These are phyloP conservation scores for Periconia digitata DNA, from an alignment of 2,329 filamentous ascomycete genomes.

Conservation along the genomic window DNA sequence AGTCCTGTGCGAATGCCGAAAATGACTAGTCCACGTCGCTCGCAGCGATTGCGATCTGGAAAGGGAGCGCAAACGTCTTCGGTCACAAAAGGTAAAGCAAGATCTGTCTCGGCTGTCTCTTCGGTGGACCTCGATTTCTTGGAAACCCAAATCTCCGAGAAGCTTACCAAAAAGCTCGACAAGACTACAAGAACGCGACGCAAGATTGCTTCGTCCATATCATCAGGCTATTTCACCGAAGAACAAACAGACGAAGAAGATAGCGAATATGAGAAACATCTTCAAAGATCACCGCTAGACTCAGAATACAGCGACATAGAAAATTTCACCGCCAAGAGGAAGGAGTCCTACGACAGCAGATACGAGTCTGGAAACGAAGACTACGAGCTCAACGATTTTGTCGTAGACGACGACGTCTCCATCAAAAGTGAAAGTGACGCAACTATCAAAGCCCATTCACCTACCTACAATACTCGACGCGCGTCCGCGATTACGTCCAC, in stretches of 20 bases:
- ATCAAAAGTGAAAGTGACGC: background rate
- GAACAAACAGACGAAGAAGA: background rate
- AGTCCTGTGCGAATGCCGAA: too few species aligned
- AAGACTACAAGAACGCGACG: too few species aligned
- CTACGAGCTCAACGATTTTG: slow-evolving; percentile 16
- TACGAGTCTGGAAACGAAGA: slow-evolving; percentile 13
- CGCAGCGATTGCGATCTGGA: too few species aligned
- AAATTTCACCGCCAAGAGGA: background rate
- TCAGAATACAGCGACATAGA: slow-evolving; percentile 6
- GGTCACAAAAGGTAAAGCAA: too few species aligned
- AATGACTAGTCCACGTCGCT: too few species aligned
- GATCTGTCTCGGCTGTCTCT: too few species aligned
- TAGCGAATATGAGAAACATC: slow-evolving; percentile 1
- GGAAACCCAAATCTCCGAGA: too few species aligned
- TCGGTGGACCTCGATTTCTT: too few species aligned
- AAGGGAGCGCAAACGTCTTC: too few species aligned
- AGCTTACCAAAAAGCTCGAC: too few species aligned
- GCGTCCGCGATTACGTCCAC: background rate
- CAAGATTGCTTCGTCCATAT: too few species aligned
- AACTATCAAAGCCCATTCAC: background rate
- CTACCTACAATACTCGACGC: background rate
- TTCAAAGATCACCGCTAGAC: slow-evolving; percentile 8
- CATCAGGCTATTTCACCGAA: background rate
- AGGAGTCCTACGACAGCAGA: slow-evolving; percentile 9
- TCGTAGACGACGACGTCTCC: slow-evolving; percentile 10